Conservation (phyloP, 1,284 basidiomycete species). For the Pseudomicrostroma phylloplanum region DNA sequence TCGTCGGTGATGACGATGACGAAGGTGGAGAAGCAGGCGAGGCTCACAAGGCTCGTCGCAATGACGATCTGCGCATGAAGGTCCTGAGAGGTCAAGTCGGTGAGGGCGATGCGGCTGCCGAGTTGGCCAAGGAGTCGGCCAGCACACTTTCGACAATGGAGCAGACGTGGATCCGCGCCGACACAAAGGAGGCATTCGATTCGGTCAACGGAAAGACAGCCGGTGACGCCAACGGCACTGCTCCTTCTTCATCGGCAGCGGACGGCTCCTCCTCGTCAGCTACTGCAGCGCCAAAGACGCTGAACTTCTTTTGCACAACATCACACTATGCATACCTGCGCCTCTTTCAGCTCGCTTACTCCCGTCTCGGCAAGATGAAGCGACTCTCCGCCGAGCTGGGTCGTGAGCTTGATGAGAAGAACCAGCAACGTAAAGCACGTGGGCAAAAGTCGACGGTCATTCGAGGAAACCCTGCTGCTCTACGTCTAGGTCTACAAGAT, state of each 20-base stretch:
- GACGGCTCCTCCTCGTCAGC: not conserved
- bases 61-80: conserved; percentile 58
- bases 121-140: conserved; percentile 16
- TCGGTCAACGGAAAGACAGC: conserved; percentile 13
- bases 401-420: conserved; percentile 14
- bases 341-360: conserved; percentile 72
- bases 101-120: conserved; percentile 21
- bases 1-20: conserved; percentile 25
- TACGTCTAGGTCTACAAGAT: conserved; percentile 63
- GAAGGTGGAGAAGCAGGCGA: conserved; percentile 28
- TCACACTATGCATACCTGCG: conserved; percentile 85
- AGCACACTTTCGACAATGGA: conserved; percentile 23
- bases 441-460: conserved; percentile 25
- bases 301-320: conserved; percentile 80
- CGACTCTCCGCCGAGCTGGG: conserved; percentile 56
- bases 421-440: conserved; percentile 29
- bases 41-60: conserved; percentile 22
- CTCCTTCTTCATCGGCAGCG: not conserved
- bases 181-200: conserved; percentile 41
- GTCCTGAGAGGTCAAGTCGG: conserved; percentile 22
- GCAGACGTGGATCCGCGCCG: conserved; percentile 55
- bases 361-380: conserved; percentile 73
- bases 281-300: conserved; percentile 20
- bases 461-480: conserved; percentile 55
- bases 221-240: not conserved